Base-by-base conservation (phyloP, 1,284 basidiomycete species). In the Ceratobasidium theobromae region DNA sequence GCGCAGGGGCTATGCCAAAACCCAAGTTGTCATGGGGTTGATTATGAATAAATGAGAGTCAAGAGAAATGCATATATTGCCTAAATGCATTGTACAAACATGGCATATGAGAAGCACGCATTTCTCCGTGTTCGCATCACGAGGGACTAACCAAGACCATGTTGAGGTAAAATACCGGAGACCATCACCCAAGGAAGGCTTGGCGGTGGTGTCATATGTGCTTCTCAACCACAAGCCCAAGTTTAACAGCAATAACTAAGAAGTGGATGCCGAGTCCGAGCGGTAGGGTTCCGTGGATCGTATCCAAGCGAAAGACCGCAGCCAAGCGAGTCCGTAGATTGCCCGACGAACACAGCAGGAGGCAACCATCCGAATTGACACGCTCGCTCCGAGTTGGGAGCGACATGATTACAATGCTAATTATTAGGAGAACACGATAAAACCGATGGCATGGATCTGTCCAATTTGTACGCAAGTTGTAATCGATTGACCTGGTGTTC, bases 161-260 rank as follows among this genome's bases (percentile, higher is more conserved):
- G 48, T 35, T 11, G 35, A 48, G 57, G 18, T 38, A 51, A 62
- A 62, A 49, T 28, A 32, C 45, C 43, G 57, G 48, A 52, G 52
- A 45, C 33, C 32, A 52, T 16, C 35, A 8, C 16, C 16, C 9
- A 16, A 38, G 35, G 16, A 14, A n/a, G 12, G 35, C 58, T 64
- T 64, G 58, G 58, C 58, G 35, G 52, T 52, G 58, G 46, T 52
- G 58, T 64, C 58, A 64, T 52, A 33, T 28, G 48, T 64, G 51
- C 58, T 30, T 25, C 48, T 18, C 35, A 41, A 41, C 48, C 23
- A 18, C 33, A 41, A 5, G 21, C 21, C 16, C 2, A 30, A 32
- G 14, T 30, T 52, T 23, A 52, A 51, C 27, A 23, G 49, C 1
- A 51, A 27, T 52, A 52, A 23, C 38, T 16, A 30, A 23, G 16